phyloP scores from a whole-genome alignment of 164 flowering plant genomes.

The Umbellularia californica region DNA sequence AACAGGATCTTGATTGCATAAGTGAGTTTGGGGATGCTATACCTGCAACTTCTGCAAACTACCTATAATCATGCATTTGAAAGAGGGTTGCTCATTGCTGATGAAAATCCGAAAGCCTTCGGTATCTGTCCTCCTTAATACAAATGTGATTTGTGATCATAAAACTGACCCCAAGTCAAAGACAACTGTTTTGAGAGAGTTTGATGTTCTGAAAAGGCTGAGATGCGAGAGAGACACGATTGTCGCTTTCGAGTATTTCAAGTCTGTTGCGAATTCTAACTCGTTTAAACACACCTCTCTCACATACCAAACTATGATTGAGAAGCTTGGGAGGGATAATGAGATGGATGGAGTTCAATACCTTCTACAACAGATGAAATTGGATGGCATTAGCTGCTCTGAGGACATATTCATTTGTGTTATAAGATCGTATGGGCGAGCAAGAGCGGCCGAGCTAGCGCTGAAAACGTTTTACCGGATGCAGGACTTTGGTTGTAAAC shows the following conservation, averaged over 20 bases:
- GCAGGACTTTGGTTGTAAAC: slow-evolving; percentile 62
- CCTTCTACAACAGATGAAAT: slow-evolving; percentile 76
- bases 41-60: not conserved
- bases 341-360: slow-evolving; percentile 66
- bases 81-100: slow-evolving; percentile 54
- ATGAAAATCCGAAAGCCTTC: slow-evolving; percentile 46
- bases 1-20: not conserved
- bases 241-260: slow-evolving; percentile 60
- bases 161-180: slow-evolving; percentile 6
- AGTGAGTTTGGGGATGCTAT: not conserved
- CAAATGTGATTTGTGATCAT: slow-evolving; percentile 25
- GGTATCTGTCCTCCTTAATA: slow-evolving; percentile 48
- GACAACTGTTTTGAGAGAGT: slow-evolving; percentile 29
- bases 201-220: slow-evolving; percentile 44
- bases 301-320: slow-evolving; percentile 64
- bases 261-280: slow-evolving; percentile 39
- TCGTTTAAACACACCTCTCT: slow-evolving; percentile 60
- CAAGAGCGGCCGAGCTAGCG: slow-evolving; percentile 57
- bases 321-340: slow-evolving; percentile 47
- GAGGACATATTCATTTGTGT: slow-evolving; percentile 59
- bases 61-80: slow-evolving; percentile 43
- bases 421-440: slow-evolving; percentile 41
- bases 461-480: slow-evolving; percentile 71
- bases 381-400: slow-evolving; percentile 55
- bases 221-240: slow-evolving; percentile 37